Evolutionary conservation across 169 alveolate genomes (phyloP).

Genomic region (Perkinsus chesapeaki): DNA sequence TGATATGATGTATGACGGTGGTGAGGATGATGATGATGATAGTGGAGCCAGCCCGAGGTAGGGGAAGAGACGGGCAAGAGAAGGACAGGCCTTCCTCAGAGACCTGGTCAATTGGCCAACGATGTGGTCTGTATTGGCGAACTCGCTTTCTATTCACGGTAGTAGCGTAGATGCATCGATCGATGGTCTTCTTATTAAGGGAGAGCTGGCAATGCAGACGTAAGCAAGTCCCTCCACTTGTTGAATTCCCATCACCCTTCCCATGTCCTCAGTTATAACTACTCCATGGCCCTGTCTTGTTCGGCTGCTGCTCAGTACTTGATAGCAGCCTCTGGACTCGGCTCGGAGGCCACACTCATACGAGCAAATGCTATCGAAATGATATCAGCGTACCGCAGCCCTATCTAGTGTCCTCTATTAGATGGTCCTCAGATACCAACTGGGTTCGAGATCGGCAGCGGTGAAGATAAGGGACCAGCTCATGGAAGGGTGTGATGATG

Average conservation of each 20-base stretch:
- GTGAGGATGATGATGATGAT: neutral
- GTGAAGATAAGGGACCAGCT: neutral
- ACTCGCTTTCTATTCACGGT: neutral
- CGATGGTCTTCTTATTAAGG: neutral
- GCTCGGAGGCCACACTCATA: neutral
- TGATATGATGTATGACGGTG: neutral
- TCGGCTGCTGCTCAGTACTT: neutral
- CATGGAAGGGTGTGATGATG: neutral
- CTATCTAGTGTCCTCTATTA: neutral
- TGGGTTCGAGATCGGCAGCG: neutral
- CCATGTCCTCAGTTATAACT: neutral
- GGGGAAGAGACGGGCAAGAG: neutral
- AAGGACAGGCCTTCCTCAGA: neutral
- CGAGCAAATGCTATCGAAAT: neutral
- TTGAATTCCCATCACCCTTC: neutral
- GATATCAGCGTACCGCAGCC: neutral
- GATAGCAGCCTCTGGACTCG: neutral
- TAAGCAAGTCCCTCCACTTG: neutral
- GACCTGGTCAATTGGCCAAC: neutral
- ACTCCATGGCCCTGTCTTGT: neutral
- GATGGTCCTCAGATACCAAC: neutral
- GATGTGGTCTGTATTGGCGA: neutral
- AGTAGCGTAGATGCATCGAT: neutral
- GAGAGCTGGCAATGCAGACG: neutral
- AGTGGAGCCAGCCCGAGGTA: too few relatives aligned